Evolutionary conservation across 768 basidiomycete species (phyloP).

Genomic region (Macrocybe gigantea): DNA sequence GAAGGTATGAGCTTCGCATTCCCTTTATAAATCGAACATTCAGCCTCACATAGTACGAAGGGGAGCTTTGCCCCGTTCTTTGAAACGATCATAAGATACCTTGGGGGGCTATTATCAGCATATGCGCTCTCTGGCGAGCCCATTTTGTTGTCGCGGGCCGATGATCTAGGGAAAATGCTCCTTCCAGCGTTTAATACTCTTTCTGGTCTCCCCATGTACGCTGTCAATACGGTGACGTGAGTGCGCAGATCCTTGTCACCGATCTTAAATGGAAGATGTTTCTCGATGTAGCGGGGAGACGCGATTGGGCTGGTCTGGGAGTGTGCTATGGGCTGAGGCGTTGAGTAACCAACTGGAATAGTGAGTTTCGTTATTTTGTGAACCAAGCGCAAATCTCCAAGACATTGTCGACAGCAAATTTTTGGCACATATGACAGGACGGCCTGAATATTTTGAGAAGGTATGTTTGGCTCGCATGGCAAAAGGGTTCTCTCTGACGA

Average conservation of each 20-base stretch:
- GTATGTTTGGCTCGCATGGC: conserved; percentile 10
- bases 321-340: conserved; percentile 33
- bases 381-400: not conserved
- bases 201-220: conserved; percentile 64
- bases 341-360: conserved; percentile 64
- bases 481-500: conserved; percentile 1
- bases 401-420: conserved; percentile 50
- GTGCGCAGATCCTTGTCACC: conserved; percentile 9
- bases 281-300: conserved; percentile 27
- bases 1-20: conserved; percentile 20
- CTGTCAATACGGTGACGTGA: conserved; percentile 58
- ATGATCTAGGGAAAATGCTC: conserved; percentile 66
- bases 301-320: conserved; percentile 23
- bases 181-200: conserved; percentile 67
- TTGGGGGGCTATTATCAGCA: conserved; percentile 79
- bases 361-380: conserved; percentile 17
- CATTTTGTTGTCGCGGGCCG: conserved; percentile 58
- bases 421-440: conserved; percentile 69
- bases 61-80: conserved; percentile 49
- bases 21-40: not conserved
- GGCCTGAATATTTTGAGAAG: conserved; percentile 51
- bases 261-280: not conserved
- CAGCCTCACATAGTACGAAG: conserved; percentile 6
- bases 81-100: conserved; percentile 79
- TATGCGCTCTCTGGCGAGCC: conserved; percentile 67